Conservation (phyloP, 1,139 yeast species). For the Protomyces macrosporus region DNA sequence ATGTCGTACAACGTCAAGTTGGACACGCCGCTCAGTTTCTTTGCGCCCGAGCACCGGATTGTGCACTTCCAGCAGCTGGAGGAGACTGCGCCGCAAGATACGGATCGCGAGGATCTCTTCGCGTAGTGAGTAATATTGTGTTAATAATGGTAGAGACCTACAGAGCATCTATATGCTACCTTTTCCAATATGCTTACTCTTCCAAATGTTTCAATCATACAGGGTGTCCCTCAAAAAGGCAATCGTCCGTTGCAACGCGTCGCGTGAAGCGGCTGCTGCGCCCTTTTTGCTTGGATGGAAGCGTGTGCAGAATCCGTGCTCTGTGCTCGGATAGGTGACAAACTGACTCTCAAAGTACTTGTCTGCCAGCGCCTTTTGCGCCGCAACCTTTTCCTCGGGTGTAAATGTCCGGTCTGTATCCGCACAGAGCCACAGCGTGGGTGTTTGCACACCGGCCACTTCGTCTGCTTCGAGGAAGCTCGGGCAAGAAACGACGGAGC, state of each 20-base stretch:
- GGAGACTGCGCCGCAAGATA: conserved; percentile 19
- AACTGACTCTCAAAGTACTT: conserved; percentile 21
- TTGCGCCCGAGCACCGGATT: conserved; percentile 82
- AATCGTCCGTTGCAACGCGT: conserved; percentile 14
- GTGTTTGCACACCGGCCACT: conserved; percentile 17
- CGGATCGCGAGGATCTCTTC: conserved; percentile 21
- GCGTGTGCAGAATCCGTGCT: conserved; percentile 25
- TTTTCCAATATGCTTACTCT: not conserved
- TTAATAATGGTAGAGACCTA: not conserved
- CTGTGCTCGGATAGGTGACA: conserved; percentile 22
- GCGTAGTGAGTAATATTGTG: not conserved
- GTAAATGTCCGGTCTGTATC: conserved; percentile 21
- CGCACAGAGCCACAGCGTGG: conserved; percentile 24
- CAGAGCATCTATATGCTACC: not conserved
- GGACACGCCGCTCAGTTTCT: conserved; percentile 76
- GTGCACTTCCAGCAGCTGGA: conserved; percentile 58
- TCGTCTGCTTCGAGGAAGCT: conserved; percentile 21
- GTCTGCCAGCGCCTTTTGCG: conserved; percentile 11
- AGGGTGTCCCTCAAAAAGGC: conserved; percentile 14
- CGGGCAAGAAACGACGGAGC: conserved; percentile 24
- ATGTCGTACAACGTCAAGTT: conserved; percentile 60
- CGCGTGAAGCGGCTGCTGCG: conserved; percentile 21
- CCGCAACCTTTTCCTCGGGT: conserved; percentile 16
- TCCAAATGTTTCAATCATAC: conserved; percentile 3
- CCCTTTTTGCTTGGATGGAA: conserved; percentile 22